Conservation (phyloP, 2,329 filamentous ascomycete genomes). For the Claviceps arundinis region DNA sequence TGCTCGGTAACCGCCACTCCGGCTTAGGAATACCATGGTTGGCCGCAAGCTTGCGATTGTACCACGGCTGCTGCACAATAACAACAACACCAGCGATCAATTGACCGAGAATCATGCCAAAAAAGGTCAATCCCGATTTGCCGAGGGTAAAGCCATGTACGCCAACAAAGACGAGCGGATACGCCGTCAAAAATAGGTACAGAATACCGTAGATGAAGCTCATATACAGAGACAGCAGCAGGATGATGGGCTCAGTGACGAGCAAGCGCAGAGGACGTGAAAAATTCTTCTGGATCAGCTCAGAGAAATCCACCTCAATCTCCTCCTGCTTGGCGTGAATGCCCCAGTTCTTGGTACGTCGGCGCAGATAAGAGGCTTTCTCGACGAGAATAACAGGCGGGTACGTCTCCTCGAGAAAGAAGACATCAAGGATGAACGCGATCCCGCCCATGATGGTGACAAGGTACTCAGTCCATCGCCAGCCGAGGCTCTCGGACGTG, state of each 20-base stretch:
- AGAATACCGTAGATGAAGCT: conserved; percentile 66
- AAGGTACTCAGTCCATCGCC: conserved; percentile 62
- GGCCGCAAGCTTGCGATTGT: conserved; percentile 52
- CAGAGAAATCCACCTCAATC: conserved; percentile 51
- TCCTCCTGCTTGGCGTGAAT: conserved; percentile 61
- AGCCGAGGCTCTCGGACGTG: conserved; percentile 46
- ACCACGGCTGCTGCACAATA: conserved; percentile 49
- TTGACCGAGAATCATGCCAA: conserved; percentile 69
- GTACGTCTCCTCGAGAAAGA: conserved; percentile 58
- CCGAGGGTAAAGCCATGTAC: conserved; percentile 60
- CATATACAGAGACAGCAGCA: conserved; percentile 56
- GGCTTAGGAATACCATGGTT: conserved; percentile 54
- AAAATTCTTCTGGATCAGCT: conserved; percentile 54
- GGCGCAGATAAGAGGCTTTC: conserved; percentile 48
- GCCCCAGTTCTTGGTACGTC: conserved; percentile 54
- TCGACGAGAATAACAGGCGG: conserved; percentile 50
- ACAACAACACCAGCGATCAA: conserved; percentile 54
- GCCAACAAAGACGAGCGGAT: conserved; percentile 64
- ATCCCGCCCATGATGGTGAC: conserved; percentile 48
- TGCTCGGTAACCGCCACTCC: conserved; percentile 52
- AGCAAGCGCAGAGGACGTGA: conserved; percentile 52
- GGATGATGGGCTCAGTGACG: conserved; percentile 56
- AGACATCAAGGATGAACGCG: conserved; percentile 43
- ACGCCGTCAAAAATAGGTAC: conserved; percentile 77
- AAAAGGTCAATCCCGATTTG: conserved; percentile 64